Base-by-base conservation (phyloP, 257 asterid genomes). In the Nicotiana tomentosiformis region DNA sequence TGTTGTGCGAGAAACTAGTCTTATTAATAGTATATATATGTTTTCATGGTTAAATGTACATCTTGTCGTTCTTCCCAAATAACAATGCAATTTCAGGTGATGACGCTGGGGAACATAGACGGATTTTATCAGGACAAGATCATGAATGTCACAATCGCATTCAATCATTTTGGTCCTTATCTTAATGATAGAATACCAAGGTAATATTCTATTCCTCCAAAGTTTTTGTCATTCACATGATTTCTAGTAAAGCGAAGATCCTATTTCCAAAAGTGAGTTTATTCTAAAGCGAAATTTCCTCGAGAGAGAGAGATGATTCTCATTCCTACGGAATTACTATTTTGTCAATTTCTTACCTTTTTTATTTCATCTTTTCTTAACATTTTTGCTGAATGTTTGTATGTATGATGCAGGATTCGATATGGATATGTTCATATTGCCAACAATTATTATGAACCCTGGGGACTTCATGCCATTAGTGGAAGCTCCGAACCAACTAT, bases 181-280 rank as follows among this genome's bases (percentile, higher is more conserved):
- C 84, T 91, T 37, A 90, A 89, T 18, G 92, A 91, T 82, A 87
- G 95, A 74, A 84, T 93, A 85, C 97, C 97, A 20, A 91, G 97
- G 97, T 90, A 79, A 23, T 20, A 26, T 26, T 2, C 29, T 26
- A 58, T 37, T 14, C 35, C 6, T 23, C 9, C 35, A 3, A 20
- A 35, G 2, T 30, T 58, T n/a, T 18, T 4, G 15, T 5, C 1
- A 30, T 11, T 17, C 10, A 39, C 46, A 7, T 39, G 46, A 39
- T 39, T 39, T 39, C 46, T 39, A 39, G 43, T 37, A 37, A 37
- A 37, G 43, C 9, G 43, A 37, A 37, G 43, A 37, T 37, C 43
- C 7, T 37, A 1, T 39, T 39, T 39, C 49, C 49, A 39, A 39
- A 7, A 7, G 10, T 39, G 49, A 39, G 49, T 39, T 7, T 39